These are phyloP conservation scores for Sporothrix variecibatus DNA, from an alignment of 2,329 filamentous ascomycete species.

Conservation along the genomic window DNA sequence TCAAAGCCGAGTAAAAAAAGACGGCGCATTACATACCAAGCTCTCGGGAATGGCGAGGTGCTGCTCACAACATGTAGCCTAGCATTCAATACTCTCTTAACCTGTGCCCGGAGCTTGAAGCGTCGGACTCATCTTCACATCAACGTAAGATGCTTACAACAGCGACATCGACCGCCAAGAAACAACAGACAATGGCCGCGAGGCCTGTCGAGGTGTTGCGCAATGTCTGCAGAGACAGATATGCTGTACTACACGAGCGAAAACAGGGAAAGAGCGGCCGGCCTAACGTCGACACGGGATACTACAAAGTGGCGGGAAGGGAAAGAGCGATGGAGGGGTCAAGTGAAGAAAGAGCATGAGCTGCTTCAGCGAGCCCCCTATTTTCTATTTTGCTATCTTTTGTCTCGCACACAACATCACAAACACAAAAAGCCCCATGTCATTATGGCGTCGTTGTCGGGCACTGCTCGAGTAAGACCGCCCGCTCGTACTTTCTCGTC, in stretches of 20 bases:
- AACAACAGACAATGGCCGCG: not conserved
- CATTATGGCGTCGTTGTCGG: not conserved
- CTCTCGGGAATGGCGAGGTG: not conserved
- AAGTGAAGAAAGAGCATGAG: not conserved
- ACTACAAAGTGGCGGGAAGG: not conserved
- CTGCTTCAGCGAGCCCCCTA: not conserved
- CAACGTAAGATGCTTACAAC: not conserved
- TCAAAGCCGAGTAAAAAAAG: not conserved
- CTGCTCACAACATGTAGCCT: not conserved
- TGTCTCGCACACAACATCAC: not conserved
- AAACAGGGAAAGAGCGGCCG: constrained; percentile 10
- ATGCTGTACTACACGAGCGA: constrained; percentile 11
- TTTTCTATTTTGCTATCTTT: not conserved
- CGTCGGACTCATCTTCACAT: not conserved
- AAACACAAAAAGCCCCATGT: not conserved
- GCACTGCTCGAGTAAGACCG: not conserved
- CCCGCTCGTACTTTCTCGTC: not conserved
- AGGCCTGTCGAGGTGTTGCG: not conserved
- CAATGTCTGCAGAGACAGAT: not conserved
- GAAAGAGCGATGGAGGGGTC: not conserved
- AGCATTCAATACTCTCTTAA: not conserved
- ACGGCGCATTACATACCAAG: not conserved
- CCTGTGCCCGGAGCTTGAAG: not conserved
- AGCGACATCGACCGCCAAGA: not conserved
- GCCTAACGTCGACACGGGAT: not conserved